Base-by-base conservation (phyloP, 2,329 filamentous ascomycete genomes). In the Neonectria punicea region DNA sequence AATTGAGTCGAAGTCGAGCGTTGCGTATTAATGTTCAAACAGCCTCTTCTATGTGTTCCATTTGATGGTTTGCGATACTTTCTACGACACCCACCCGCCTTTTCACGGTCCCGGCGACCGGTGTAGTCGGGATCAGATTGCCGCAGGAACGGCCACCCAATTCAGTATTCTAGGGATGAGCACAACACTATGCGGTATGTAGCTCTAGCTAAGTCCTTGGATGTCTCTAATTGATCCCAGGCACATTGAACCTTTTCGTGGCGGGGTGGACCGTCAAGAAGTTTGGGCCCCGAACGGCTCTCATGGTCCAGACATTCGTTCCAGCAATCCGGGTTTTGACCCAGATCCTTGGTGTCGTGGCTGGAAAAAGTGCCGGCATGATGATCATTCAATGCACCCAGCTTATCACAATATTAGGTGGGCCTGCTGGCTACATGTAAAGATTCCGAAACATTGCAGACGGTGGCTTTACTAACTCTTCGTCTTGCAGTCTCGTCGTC, bases 11-110 rank as follows among this genome's bases (percentile, higher is more conserved):
- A 34, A 34, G 10, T 41, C 18, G 25, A 28, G 25, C 10, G 20
- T 1, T 2, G 0, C 3, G 20, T 16, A 47, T 65, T 72, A 30
- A 76, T 39, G 16, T 5, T 0, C 1, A 18, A 5, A 8, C 13
- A 82, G 83, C 4, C 77, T 86, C 5, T 79, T 91, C 50, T 91
- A 90, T 76, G 88, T 90, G 25, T 92, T 93, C 70, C 88, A 89
- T 62, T 75, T 91, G 2, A 92, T 93, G 90, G 89, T 88, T 54
- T 93, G 91, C 77, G 88, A 93, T 59, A 84, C 86, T 56, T 93
- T 89, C 75, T 93, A 92, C 77, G 80, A 83, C 39, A 80, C 80
- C 2, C 86, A 92, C 71, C 82, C 85, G 13, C 82, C 84, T 0
- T 86, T 80, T 54, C 70, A 78, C 10, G 83, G 82, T 1, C 71